phyloP scores from a whole-genome alignment of 257 asterid species.

The Salvia rosmarinus region DNA sequence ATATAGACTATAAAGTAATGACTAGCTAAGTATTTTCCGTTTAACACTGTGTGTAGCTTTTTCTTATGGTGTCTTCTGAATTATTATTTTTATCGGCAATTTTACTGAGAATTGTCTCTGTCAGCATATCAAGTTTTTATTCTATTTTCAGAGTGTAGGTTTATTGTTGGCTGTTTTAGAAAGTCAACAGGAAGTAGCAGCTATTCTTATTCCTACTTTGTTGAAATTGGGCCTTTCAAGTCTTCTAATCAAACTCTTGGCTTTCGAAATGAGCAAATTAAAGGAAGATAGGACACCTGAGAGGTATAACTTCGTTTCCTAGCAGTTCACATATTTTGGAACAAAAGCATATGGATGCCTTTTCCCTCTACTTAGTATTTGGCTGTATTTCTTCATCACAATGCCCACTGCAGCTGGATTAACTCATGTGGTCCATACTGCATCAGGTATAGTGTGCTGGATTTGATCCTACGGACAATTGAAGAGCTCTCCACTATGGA shows the following conservation, averaged over 20 bases:
- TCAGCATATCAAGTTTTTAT: slow-evolving; percentile 31
- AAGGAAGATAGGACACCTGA: slow-evolving; percentile 64
- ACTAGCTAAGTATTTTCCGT: background rate
- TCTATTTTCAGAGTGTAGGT: slow-evolving; percentile 69
- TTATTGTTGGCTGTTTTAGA: slow-evolving; percentile 68
- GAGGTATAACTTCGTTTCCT: slow-evolving; percentile 53
- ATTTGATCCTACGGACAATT: slow-evolving; percentile 72
- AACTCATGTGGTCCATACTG: slow-evolving; percentile 26
- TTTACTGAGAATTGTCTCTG: slow-evolving; percentile 25
- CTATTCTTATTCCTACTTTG: slow-evolving; percentile 66
- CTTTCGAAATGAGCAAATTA: slow-evolving; percentile 71
- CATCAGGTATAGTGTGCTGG: slow-evolving; percentile 70
- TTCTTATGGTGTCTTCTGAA: background rate
- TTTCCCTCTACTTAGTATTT: too few relatives aligned
- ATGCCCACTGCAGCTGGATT: slow-evolving; percentile 27
- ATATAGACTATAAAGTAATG: slow-evolving; percentile 8
- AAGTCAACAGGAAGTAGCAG: slow-evolving; percentile 59
- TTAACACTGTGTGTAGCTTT: background rate
- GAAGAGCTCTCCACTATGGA: slow-evolving; percentile 79
- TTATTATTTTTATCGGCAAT: slow-evolving; percentile 18
- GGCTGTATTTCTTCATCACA: slow-evolving; percentile 7
- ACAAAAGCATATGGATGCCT: background rate
- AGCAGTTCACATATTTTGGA: background rate
- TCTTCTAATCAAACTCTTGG: slow-evolving; percentile 69
- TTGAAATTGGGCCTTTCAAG: slow-evolving; percentile 65